A percentile compares a stretch with the other conserved stretches of the same genome.
phyloP scores from a whole-genome alignment of 1,284 basidiomycete genomes.

The Moniliophthora roreri region DNA sequence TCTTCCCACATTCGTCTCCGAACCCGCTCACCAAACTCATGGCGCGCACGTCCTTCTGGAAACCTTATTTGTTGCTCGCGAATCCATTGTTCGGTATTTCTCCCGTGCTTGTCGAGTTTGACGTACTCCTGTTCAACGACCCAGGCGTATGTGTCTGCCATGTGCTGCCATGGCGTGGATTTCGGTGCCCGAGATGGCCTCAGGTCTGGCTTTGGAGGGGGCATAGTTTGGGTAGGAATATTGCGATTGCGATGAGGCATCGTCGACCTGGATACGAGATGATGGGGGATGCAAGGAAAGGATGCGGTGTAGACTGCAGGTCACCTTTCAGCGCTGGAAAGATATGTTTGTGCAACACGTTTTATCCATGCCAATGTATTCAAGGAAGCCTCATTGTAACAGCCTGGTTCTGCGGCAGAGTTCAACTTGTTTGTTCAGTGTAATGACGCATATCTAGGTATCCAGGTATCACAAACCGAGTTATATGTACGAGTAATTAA shows the following conservation, averaged over 20 bases:
- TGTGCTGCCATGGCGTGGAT: slow-evolving; percentile 36
- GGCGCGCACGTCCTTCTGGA: slow-evolving; percentile 25
- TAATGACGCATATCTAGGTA: neutral
- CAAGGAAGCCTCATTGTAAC: slow-evolving; percentile 10
- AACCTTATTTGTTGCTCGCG: slow-evolving; percentile 51
- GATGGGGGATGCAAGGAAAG: neutral
- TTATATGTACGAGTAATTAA: neutral
- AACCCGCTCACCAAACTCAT: slow-evolving; percentile 21
- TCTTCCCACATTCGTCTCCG: slow-evolving; percentile 49
- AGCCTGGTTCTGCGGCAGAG: neutral
- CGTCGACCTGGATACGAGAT: neutral
- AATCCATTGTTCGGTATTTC: slow-evolving; percentile 62
- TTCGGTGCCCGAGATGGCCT: slow-evolving; percentile 12
- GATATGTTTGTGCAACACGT: slow-evolving; percentile 9
- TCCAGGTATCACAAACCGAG: slow-evolving; percentile 15
- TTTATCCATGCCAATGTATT: slow-evolving; percentile 9
- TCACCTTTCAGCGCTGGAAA: neutral
- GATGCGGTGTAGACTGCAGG: neutral
- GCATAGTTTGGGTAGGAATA: neutral
- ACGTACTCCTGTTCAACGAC: slow-evolving; percentile 51
- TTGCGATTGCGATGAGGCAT: neutral
- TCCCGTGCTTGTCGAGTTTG: slow-evolving; percentile 40
- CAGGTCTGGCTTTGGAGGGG: slow-evolving; percentile 16
- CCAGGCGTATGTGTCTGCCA: slow-evolving; percentile 53
- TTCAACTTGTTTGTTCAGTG: neutral